A percentile compares a stretch with the other conserved stretches of the same genome.
phyloP scores from a whole-genome alignment of 2,329 filamentous ascomycete genomes.

The Epicoccum nigrum region DNA sequence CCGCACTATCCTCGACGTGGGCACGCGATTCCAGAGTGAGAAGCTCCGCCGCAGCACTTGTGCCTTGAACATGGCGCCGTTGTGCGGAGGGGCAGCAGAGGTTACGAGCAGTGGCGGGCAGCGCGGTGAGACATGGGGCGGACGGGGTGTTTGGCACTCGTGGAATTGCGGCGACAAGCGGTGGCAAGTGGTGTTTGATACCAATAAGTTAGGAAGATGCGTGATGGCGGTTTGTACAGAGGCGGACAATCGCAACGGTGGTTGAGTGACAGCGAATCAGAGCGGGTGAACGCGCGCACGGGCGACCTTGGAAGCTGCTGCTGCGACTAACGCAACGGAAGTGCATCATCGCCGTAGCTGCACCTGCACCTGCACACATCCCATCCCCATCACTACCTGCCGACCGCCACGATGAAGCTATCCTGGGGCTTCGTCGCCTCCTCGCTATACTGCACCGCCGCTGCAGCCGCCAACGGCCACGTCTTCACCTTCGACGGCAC shows the following conservation, averaged over 20 bases:
- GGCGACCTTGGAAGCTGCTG: constrained; percentile 12
- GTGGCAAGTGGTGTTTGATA: constrained; percentile 2
- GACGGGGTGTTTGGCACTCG: neutral
- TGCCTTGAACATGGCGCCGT: constrained; percentile 47
- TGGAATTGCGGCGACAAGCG: neutral
- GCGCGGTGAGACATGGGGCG: constrained; percentile 28
- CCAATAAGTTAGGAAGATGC: neutral
- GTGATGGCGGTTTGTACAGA: too few relatives aligned
- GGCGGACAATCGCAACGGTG: neutral
- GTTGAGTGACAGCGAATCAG: constrained; percentile 7
- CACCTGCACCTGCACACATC: constrained; percentile 27
- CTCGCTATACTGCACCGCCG: constrained; percentile 48
- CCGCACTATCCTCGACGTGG: constrained; percentile 30
- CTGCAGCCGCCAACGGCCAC: constrained; percentile 39
- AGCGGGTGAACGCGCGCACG: constrained; percentile 7
- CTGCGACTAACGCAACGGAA: constrained; percentile 9
- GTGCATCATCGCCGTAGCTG: constrained; percentile 24
- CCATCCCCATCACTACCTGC: constrained; percentile 27
- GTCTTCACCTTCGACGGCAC: constrained; percentile 47
- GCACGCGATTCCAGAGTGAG: constrained; percentile 40
- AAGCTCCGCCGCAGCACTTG: constrained; percentile 46
- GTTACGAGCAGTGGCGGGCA: constrained; percentile 19
- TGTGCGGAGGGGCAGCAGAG: constrained; percentile 20
- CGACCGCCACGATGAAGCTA: constrained; percentile 55
- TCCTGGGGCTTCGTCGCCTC: constrained; percentile 48